Conservation (phyloP, 352 stramenopile genomes). For the Nannochloropsis limnetica region DNA sequence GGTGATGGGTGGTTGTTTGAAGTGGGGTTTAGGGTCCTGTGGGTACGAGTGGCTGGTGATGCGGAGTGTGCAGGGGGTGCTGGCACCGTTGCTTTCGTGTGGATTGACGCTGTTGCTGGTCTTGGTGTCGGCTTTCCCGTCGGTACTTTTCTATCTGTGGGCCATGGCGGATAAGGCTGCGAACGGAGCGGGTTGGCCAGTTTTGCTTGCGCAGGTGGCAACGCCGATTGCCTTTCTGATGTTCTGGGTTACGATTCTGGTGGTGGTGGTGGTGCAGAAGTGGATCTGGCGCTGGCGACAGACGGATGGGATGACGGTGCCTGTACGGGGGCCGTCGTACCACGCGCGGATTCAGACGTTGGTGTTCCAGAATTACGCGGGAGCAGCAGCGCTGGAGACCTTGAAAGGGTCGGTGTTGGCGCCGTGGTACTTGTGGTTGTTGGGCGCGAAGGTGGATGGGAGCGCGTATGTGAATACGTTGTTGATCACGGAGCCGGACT, state of each 20-base stretch:
- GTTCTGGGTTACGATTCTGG: neutral
- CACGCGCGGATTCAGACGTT: conserved; percentile 12
- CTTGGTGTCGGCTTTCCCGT: neutral
- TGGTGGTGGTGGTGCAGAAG: conserved; percentile 16
- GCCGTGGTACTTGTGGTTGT: neutral
- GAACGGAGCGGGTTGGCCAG: neutral
- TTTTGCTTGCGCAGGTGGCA: neutral
- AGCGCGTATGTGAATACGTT: conserved; percentile 15
- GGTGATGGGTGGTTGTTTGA: conserved; percentile 8
- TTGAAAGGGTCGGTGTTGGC: conserved; percentile 20
- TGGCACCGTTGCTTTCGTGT: conserved; percentile 1
- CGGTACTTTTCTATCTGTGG: conserved; percentile 26
- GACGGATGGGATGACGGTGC: neutral
- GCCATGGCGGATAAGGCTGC: conserved; percentile 11
- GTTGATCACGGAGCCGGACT: conserved; percentile 18
- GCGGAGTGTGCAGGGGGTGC: neutral
- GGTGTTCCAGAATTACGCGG: conserved; percentile 17
- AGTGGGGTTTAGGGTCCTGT: neutral
- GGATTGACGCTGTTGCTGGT: conserved; percentile 17
- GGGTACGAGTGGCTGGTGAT: conserved; percentile 20
- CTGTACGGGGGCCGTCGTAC: conserved; percentile 21
- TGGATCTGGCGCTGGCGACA: neutral
- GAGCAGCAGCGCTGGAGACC: neutral
- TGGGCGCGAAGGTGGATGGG: neutral
- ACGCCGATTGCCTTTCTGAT: neutral